Percentiles rank a stretch among this genome's conserved stretches.
These are phyloP conservation scores for Serendipita indica DNA, from an alignment of 768 basidiomycete species.

Conservation along the genomic window DNA sequence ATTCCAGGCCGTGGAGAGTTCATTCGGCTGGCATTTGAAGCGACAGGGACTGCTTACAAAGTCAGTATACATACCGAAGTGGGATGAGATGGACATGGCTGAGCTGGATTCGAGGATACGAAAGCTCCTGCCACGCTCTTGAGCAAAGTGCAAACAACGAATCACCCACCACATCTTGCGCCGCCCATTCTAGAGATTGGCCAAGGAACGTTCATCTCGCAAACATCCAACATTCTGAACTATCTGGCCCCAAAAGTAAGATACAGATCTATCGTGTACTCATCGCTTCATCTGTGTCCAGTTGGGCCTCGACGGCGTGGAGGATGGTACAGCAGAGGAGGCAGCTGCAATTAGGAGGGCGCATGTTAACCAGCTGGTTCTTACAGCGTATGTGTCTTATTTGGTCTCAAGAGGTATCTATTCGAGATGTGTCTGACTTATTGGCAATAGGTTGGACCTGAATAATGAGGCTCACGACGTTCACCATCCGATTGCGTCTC, in stretches of 20 bases:
- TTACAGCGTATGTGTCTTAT: slow-evolving; percentile 21
- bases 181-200: slow-evolving; percentile 27
- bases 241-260: slow-evolving; percentile 22
- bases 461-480: slow-evolving; percentile 23
- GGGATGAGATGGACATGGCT: too few species aligned
- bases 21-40: slow-evolving; percentile 27
- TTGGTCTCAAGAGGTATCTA: background rate
- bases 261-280: background rate
- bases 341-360: slow-evolving; percentile 19
- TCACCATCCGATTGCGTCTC: slow-evolving; percentile 1
- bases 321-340: slow-evolving; percentile 21
- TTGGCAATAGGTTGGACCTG: slow-evolving; percentile 18
- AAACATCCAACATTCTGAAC: slow-evolving; percentile 27
- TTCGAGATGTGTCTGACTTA: too few species aligned
- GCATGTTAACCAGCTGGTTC: slow-evolving; percentile 26
- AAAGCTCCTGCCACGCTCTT: background rate
- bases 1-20: slow-evolving; percentile 28
- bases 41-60: slow-evolving; percentile 23
- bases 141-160: background rate
- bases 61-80: too few species aligned
- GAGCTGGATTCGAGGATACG: too few species aligned
- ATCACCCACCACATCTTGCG: slow-evolving; percentile 25
- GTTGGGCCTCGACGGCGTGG: slow-evolving; percentile 24
- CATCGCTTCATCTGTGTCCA: slow-evolving; percentile 9
- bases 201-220: slow-evolving; percentile 21